Evolutionary conservation across 1,284 basidiomycete genomes (phyloP), one percentile per base, ranked within the genome.

Genomic region (Ganoderma leucocontextum): DNA sequence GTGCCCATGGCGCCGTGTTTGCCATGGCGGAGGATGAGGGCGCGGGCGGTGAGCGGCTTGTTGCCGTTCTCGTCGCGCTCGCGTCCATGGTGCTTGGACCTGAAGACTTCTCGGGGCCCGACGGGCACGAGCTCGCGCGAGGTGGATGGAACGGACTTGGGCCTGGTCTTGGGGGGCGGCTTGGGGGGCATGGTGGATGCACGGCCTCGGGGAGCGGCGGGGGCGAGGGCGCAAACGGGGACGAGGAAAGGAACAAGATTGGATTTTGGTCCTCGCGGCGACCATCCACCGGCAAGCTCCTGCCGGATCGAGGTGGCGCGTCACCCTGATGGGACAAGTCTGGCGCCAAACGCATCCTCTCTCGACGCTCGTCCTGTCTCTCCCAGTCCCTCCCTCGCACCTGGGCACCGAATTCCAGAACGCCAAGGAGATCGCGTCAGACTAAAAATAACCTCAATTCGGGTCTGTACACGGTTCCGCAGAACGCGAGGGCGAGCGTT

Each of bases 21-120:
- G 49, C 90, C 90, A 75, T 93, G 91, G 67, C 92, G 86, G 67
- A 94, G 78, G 66, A 92, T 78, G 65, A 94, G 83, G n/a, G 92
- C 92, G 60, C 89, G 87, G 29, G 84, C 82, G 1, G 92, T 94
- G 1, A 89, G 87, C 0, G 89, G 90, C 70, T 85, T 87, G 69
- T 85, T 78, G 33, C 85, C 85, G 67, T 85, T 79, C 72, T 81
- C 81, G 65, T 87, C 82, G 60, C 85, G 83, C 72, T 60, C 78
- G 57, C 71, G 71, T 72, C 69, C 78, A 17, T 41, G 58, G 79
- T 70, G 70, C 70, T 70, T 73, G 58, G 80, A 80, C 22, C 78
- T 76, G 70, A 86, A 82, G 29, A 91, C 80, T 65, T 89, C 82
- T 70, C 83, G 81, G 7, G 86, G 85, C 15, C 89, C 90, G 6